phyloP scores from a whole-genome alignment of 306 rosid genomes.

The Cucurbita pepo region DNA sequence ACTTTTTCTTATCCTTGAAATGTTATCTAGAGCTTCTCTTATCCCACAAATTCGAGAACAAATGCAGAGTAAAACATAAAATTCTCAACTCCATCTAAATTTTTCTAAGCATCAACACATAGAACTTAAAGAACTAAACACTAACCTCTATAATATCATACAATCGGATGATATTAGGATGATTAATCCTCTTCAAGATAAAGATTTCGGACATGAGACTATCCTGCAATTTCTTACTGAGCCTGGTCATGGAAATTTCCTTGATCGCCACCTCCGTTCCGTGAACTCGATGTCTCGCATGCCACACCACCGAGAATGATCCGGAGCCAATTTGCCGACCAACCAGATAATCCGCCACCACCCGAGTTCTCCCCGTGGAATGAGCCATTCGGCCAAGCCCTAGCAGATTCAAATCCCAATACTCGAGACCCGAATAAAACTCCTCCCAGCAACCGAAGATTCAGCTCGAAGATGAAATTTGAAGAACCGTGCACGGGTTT shows the following conservation, averaged over 20 bases:
- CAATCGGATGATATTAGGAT: constrained; percentile 79
- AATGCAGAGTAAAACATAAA: neutral
- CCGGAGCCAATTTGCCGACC: constrained; percentile 86
- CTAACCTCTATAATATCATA: constrained; percentile 78
- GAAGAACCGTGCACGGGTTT: neutral
- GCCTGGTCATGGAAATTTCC: constrained; percentile 67
- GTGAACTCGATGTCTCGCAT: constrained; percentile 68
- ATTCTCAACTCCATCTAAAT: neutral
- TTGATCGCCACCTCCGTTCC: constrained; percentile 97
- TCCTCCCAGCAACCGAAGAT: neutral
- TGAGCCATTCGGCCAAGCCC: constrained; percentile 41
- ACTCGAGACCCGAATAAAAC: constrained; percentile 18
- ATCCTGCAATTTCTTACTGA: constrained; percentile 80
- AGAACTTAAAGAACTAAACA: neutral
- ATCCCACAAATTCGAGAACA: neutral
- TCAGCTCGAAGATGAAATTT: constrained; percentile 7
- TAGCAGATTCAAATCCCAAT: constrained; percentile 18
- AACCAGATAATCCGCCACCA: constrained; percentile 67
- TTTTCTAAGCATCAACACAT: neutral
- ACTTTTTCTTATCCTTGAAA: neutral
- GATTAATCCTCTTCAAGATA: constrained; percentile 66
- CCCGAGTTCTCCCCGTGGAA: constrained; percentile 35
- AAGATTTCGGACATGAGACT: constrained; percentile 84
- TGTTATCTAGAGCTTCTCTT: neutral
- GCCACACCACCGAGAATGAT: constrained; percentile 97